Evolutionary conservation across 1,139 yeast genomes (phyloP), one percentile per base, ranked within the genome.

Genomic region (Pneumocystis jirovecii): DNA sequence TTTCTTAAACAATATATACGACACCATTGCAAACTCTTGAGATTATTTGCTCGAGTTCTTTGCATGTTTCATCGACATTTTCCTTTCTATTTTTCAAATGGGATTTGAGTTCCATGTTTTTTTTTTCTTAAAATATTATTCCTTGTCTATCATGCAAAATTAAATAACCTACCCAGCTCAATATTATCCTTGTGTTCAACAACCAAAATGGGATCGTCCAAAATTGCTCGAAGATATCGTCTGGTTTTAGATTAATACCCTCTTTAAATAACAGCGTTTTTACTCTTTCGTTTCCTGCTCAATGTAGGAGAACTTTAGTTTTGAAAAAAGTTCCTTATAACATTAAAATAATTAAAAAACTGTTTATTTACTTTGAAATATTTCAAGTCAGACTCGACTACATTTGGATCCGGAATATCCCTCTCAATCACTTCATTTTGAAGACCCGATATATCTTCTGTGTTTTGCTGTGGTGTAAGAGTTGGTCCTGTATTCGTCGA

Each of bases 261-360:
- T 17, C 12, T 5, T n/a, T 17, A 39, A 31, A 31, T 31, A 31
- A 5, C 5, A 31, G 34, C 4, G 5, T 63, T 39, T 64, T 6
- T 63, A 63, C 64, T 63, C 65, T 61, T 63, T 63, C 15, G 65
- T 63, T 25, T 60, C 65, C 21, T 63, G 63, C 8, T 63, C 65
- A 21, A 63, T 63, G 31, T 63, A 63, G 1, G 65, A 63, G n/a
- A 63, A 34, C 42, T 63, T 63, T 12, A 63, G 34, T 37, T 61
- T 44, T 19, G 65, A 39, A 37, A 63, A 63, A 6, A 63, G 19
- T 31, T 63, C 65, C 65, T 63, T 34, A 12, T 7, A 12, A 3
- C 1, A 50, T 50, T 25, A 50, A 50, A 50, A 50, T 10, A 25
- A 50, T 10, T 8, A 25, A 50, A 25, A 12, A 25, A 50, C 25